phyloP scores from a whole-genome alignment of 176 grass and related monocot genomes.

The Melocanna baccifera region DNA sequence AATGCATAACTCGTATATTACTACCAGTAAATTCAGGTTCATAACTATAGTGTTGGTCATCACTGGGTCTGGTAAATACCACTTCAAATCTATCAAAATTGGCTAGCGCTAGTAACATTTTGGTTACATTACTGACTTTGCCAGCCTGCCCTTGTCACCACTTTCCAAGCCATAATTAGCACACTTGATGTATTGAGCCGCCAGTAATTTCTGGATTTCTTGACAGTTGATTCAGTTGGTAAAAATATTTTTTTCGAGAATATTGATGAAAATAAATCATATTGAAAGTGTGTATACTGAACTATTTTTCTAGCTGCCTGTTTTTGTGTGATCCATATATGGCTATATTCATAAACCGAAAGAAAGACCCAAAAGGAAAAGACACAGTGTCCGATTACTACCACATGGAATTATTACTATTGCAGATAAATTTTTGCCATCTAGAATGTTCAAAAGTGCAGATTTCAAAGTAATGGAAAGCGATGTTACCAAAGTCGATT shows the following conservation, averaged over 20 bases:
- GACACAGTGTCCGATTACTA: neutral
- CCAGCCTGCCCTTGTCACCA: neutral
- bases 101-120: neutral
- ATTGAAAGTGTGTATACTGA: neutral
- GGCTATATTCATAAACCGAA: neutral
- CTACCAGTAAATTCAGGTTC: neutral
- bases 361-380: neutral
- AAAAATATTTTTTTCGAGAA: neutral
- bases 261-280: neutral
- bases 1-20: neutral
- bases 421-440: neutral
- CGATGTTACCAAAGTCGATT: neutral
- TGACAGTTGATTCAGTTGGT: neutral
- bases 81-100: neutral
- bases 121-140: neutral
- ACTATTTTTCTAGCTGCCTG: neutral
- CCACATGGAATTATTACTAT: neutral
- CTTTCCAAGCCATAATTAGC: conserved; percentile 2
- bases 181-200: neutral
- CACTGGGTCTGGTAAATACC: neutral
- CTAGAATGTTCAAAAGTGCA: neutral
- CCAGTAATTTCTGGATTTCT: neutral
- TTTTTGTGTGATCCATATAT: neutral
- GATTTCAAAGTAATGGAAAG: conserved; percentile 3
- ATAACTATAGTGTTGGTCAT: neutral